Percentiles rank a stretch among this genome's conserved stretches.
phyloP scores from a whole-genome alignment of 345 rosid genomes.

The Eucalyptus regnans region DNA sequence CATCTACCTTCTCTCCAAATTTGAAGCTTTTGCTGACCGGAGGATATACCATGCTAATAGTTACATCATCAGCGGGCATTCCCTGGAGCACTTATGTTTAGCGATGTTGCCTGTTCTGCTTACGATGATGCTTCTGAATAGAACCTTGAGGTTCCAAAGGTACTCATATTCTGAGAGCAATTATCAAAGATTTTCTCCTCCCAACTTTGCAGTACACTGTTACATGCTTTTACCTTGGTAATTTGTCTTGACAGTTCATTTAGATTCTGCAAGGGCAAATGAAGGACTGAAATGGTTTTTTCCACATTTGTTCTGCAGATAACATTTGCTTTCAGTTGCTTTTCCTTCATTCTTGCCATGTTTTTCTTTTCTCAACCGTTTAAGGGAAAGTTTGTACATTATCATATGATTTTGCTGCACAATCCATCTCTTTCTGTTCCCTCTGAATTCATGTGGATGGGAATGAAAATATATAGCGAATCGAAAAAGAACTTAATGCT shows the following conservation, averaged over 20 bases:
- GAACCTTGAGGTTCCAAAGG: constrained; percentile 59
- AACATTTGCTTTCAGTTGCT: background rate
- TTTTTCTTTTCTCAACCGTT: background rate
- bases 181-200: background rate
- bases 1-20: constrained; percentile 36
- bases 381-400: background rate
- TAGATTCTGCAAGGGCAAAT: background rate
- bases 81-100: constrained; percentile 61
- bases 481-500: background rate
- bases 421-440: background rate
- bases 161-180: background rate
- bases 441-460: background rate
- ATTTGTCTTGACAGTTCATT: background rate
- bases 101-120: constrained; percentile 41
- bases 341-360: background rate
- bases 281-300: background rate
- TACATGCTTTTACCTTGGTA: background rate
- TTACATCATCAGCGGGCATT: constrained; percentile 69
- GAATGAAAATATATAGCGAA: background rate
- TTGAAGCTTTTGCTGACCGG: constrained; percentile 49
- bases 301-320: background rate
- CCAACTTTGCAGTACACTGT: background rate
- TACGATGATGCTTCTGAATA: constrained; percentile 56
- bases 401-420: background rate
- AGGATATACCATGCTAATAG: constrained; percentile 47